phyloP scores from a whole-genome alignment of 495 filamentous ascomycete species.

The Cercophora samala region DNA sequence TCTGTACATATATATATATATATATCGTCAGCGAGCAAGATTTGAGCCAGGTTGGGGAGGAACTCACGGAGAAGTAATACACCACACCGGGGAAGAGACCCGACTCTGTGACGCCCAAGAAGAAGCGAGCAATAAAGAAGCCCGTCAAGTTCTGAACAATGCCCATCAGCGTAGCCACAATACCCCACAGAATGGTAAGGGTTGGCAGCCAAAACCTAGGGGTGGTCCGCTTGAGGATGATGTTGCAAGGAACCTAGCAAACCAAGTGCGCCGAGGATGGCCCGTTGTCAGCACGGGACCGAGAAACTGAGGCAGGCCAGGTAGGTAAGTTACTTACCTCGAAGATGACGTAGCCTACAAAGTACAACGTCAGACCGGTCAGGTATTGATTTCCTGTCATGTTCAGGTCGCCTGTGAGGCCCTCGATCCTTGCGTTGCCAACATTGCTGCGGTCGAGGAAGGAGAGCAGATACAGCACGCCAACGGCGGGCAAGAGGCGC shows the following conservation, averaged over 20 bases:
- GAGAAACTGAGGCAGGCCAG: too few relatives aligned
- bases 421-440: slow-evolving; percentile 57
- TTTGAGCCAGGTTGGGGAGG: too few relatives aligned
- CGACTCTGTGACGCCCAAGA: slow-evolving; percentile 54
- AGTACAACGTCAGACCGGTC: slow-evolving; percentile 68
- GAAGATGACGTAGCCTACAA: slow-evolving; percentile 67
- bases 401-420: slow-evolving; percentile 58
- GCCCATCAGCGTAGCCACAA: slow-evolving; percentile 69
- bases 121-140: slow-evolving; percentile 62
- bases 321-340: slow-evolving; percentile 22
- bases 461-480: slow-evolving; percentile 66
- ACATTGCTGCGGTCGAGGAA: slow-evolving; percentile 75
- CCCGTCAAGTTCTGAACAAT: slow-evolving; percentile 63
- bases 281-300: neutral
- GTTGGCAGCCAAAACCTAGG: slow-evolving; percentile 57
- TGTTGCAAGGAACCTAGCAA: slow-evolving; percentile 63
- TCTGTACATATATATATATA: too few relatives aligned
- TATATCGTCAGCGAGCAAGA: too few relatives aligned
- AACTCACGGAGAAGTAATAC: slow-evolving; percentile 80
- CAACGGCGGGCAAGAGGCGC: slow-evolving; percentile 62
- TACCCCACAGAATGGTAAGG: slow-evolving; percentile 47
- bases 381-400: slow-evolving; percentile 74
- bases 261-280: too few relatives aligned
- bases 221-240: slow-evolving; percentile 67
- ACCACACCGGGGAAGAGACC: slow-evolving; percentile 73